Conservation (phyloP, 441 rosid genomes). For the Adansonia grandidieri region DNA sequence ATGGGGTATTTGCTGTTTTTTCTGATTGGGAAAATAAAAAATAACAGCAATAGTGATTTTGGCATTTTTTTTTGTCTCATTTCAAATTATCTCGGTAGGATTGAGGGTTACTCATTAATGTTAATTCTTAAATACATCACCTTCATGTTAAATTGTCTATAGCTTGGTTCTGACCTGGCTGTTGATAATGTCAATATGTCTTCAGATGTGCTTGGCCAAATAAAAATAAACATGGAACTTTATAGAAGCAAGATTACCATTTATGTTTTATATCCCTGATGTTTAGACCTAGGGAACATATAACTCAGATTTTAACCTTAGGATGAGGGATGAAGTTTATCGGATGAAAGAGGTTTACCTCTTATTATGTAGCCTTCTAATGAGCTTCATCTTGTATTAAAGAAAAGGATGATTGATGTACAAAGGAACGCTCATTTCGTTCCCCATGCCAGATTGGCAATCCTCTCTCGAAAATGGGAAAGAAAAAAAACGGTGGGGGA, state of each 20-base stretch:
- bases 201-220: not conserved
- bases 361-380: not conserved
- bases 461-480: not conserved
- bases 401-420: not conserved
- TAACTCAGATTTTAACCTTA: too few species aligned
- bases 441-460: not conserved
- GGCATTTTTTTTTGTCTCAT: not conserved
- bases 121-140: not conserved
- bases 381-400: not conserved
- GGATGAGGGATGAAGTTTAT: too few species aligned
- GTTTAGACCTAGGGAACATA: not conserved
- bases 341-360: not conserved
- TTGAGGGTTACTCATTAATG: not conserved
- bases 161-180: not conserved
- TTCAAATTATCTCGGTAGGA: not conserved
- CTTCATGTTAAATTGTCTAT: not conserved
- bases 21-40: not conserved
- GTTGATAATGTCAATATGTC: not conserved
- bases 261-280: not conserved
- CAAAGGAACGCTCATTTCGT: not conserved
- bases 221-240: not conserved
- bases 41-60: not conserved
- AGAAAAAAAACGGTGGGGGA: not conserved
- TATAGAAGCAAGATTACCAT: not conserved
- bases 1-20: not conserved